Conservation (phyloP, 176 grass and related monocot genomes). For the Phyllostachys edulis region DNA sequence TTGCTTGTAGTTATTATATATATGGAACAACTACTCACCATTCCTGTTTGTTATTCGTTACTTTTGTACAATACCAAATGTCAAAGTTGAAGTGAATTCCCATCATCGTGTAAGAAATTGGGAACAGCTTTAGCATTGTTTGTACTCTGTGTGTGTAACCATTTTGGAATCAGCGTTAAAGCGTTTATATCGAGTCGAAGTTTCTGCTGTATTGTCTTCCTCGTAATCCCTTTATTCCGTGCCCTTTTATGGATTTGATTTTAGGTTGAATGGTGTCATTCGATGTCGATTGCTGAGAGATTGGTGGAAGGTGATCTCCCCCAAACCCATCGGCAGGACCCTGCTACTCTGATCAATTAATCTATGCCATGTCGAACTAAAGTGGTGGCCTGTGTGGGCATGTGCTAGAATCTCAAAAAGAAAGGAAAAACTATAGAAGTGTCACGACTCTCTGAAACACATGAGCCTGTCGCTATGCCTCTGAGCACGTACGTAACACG, state of each 20-base stretch:
- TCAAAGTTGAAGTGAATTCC: not conserved
- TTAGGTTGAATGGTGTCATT: not conserved
- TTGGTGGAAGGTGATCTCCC: too few relatives aligned
- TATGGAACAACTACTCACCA: not conserved
- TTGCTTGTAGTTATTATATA: conserved; percentile 42
- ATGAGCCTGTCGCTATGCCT: too few relatives aligned
- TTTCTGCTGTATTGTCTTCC: not conserved
- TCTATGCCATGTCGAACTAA: too few relatives aligned
- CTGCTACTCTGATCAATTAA: too few relatives aligned
- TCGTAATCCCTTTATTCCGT: not conserved
- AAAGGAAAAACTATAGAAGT: too few relatives aligned
- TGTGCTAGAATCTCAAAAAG: too few relatives aligned
- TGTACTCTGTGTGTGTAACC: not conserved
- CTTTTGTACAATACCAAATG: conserved; percentile 11
- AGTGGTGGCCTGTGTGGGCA: too few relatives aligned
- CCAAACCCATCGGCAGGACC: too few relatives aligned
- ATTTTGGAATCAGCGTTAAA: not conserved
- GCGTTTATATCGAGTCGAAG: not conserved
- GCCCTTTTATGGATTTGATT: not conserved
- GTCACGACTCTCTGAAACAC: too few relatives aligned
- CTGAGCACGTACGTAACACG: too few relatives aligned
- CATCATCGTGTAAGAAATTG: not conserved
- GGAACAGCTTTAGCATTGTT: not conserved
- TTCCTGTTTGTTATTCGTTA: not conserved
- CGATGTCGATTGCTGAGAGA: not conserved